Base-by-base conservation (phyloP, 192 early-diverging fungal species). In the Podila horticola region DNA sequence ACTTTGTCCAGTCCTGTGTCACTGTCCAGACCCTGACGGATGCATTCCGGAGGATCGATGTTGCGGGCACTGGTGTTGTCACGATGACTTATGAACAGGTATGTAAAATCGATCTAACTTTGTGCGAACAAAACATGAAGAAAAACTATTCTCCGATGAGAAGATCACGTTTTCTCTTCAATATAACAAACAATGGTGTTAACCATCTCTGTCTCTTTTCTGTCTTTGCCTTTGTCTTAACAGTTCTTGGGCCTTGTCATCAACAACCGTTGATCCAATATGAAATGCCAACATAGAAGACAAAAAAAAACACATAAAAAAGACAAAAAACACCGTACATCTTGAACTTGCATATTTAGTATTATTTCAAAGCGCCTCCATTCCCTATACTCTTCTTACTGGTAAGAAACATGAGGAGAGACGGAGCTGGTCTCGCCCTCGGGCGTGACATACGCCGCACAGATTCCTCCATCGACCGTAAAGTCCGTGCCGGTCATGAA, bases 401-500 rank as follows among this genome's bases (percentile, higher is more conserved):
- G 77, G 49, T 73, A 81, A 29, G 77, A 81, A 48, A 45, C 63
- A 29, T 81, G 77, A 41, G 77, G 77, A 2, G 77, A 81, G 63
- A 65, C 36, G 24, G 77, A 81, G 48, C 60, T 72, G 58, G 77
- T 73, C 59, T 81, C 66, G 3, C 77, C 77, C 49, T 81, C 77
- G 30, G 77, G 77, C 0, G 77, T 81, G 17, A 91, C 91, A 88
- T 93, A 95, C 13, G 93, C 92, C n/a, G 90, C 85, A 41, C 90
- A 85, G 52, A 96, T 72, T 28, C 95, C 95, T 66, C 95, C 95
- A 81, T 96, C 95, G 22, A 95, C 92, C 36, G 86, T 64, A 72
- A 96, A 94, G 62, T 96, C 95, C 17, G 92, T 93, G 11, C 95
- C 95, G 20, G 94, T 96, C 55, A 94, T 87, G 75, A 88, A 96